Percentiles rank a stretch among this genome's conserved stretches.
phyloP scores from a whole-genome alignment of 305 asterid genomes.

The Fraxinus dipetala region DNA sequence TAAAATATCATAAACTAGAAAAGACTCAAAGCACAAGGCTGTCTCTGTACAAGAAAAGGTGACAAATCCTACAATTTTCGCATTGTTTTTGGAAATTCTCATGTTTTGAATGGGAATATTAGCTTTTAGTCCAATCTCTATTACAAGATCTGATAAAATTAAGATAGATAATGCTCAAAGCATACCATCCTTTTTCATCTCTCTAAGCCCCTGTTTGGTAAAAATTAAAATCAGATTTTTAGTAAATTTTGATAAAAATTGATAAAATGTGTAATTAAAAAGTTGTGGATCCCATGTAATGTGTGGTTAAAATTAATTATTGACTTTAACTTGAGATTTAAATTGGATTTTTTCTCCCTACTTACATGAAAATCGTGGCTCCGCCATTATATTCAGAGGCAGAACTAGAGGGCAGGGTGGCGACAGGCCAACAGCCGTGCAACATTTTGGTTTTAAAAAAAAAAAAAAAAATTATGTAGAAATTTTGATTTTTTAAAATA shows the following conservation, averaged over 20 bases:
- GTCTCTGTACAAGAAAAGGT: slow-evolving; percentile 47
- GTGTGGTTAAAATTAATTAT: too few relatives aligned
- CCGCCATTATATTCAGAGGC: too few relatives aligned
- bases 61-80: slow-evolving; percentile 39
- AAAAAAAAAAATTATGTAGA: not conserved
- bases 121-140: slow-evolving; percentile 31
- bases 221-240: too few relatives aligned
- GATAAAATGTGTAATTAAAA: too few relatives aligned
- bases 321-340: too few relatives aligned
- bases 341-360: too few relatives aligned
- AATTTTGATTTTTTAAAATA: not conserved
- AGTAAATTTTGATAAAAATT: too few relatives aligned
- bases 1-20: slow-evolving; percentile 28
- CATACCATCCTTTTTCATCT: slow-evolving; percentile 27
- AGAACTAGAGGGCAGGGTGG: too few relatives aligned
- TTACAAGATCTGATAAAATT: slow-evolving; percentile 32
- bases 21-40: slow-evolving; percentile 49
- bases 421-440: too few relatives aligned
- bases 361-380: too few relatives aligned
- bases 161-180: slow-evolving; percentile 57
- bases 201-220: not conserved
- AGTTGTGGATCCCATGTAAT: too few relatives aligned
- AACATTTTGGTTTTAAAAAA: too few relatives aligned
- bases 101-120: slow-evolving; percentile 54
- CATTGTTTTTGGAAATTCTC: slow-evolving; percentile 27